Evolutionary conservation across 2,329 filamentous ascomycete species (phyloP), one percentile per base, ranked within the genome.

Genomic region (Cladosporium sphaerospermum): DNA sequence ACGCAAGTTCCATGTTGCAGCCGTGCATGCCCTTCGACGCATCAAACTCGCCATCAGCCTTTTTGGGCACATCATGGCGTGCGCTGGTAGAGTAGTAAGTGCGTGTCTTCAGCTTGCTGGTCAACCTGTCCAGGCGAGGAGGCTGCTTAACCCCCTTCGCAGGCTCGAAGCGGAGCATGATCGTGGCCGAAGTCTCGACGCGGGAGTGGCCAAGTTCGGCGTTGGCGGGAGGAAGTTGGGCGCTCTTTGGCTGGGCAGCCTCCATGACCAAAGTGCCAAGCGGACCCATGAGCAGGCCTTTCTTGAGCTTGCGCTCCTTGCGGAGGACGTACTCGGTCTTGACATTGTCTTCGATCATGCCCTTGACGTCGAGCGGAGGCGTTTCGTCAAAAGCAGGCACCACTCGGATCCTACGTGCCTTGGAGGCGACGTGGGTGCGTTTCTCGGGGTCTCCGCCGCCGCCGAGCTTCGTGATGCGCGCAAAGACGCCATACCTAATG

Each of bases 151-250:
- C 63, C 34, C 75, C 71, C 4, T 77, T 74, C 3, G 67, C 61
- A 1, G 82, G 82, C 56, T 85, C 82, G 60, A 85, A 85, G 34
- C 82, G 79, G 10, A 85, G 68, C 52, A 78, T 70, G 1, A 85
- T 67, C 1, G 74, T 81, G 7, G 77, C 74, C 23, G 23, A 28
- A 28, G 23, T 28, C 23, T 28, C 23, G 42, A 79, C 73, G 2
- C 72, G 70, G 40, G 68, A 64, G 14, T 63, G 63, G 16, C 62
- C 54, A 37, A 70, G 60, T 33, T 69, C 67, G 44, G 66, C 64
- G 1, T 68, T 69, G 11, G 65, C 63, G 37, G 69, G 64, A 19
- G 72, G 74, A 36, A 84, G 69, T 28, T 73, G 72, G 28, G 86
- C 70, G 2, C 78, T 72, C 45, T 73, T 76, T 33, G 83, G 83